phyloP scores from a whole-genome alignment of 139 green algal species.

The Chlamydomonas sphaeroides region DNA sequence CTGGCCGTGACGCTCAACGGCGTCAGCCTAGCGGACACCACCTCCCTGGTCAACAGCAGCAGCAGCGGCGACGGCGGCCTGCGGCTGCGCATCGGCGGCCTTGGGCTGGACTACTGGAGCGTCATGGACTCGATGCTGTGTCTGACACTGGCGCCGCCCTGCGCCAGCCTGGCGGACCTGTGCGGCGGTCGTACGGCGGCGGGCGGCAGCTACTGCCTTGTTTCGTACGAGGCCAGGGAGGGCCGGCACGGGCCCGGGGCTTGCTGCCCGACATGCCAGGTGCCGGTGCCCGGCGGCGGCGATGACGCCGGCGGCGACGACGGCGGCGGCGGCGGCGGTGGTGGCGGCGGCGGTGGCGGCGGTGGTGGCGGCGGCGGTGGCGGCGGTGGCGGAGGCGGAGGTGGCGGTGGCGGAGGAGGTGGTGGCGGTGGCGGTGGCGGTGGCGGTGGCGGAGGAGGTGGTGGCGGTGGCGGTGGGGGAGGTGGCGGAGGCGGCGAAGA shows the following conservation, averaged over 20 bases:
- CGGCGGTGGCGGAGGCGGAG: not conserved
- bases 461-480: not conserved
- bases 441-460: not conserved
- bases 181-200: slow-evolving; percentile 1
- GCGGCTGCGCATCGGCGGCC: slow-evolving; percentile 4
- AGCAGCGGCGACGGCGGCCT: not conserved
- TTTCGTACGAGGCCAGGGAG: slow-evolving; percentile 29
- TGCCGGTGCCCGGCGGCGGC: slow-evolving; percentile 12
- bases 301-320: not conserved
- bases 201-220: slow-evolving; percentile 20
- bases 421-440: not conserved
- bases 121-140: slow-evolving; percentile 10
- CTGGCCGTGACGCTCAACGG: slow-evolving; percentile 11
- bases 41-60: not conserved
- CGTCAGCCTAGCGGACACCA: not conserved
- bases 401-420: not conserved
- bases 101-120: slow-evolving; percentile 26
- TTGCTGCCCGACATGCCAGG: slow-evolving; percentile 29
- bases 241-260: too few species aligned
- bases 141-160: slow-evolving; percentile 20
- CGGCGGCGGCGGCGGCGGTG: not conserved
- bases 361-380: not conserved
- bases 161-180: slow-evolving; percentile 20
- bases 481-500: too few species aligned
- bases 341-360: not conserved